Percentiles rank a stretch among this genome's conserved stretches.
Evolutionary conservation across 2,329 filamentous ascomycete genomes (phyloP).

Genomic region (Epichloe sp.): DNA sequence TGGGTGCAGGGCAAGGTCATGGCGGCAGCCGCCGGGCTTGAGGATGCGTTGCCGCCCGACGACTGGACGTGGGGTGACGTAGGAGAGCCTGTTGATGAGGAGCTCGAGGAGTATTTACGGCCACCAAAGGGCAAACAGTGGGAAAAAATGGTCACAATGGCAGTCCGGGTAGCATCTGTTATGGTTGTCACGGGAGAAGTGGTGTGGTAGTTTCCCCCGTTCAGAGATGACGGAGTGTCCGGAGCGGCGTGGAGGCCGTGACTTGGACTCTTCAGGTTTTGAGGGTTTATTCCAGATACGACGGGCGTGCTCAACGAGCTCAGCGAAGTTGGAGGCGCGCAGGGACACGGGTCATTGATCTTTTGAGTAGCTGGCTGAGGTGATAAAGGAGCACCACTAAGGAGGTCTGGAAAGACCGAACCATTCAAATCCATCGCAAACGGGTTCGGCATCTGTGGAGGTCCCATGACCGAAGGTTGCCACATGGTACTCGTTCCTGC

Average conservation of each 20-base stretch:
- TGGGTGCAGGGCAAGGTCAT: slow-evolving; percentile 62
- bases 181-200: slow-evolving; percentile 49
- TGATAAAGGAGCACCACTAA: slow-evolving; percentile 59
- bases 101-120: slow-evolving; percentile 48
- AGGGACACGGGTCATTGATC: slow-evolving; percentile 63
- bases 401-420: slow-evolving; percentile 64
- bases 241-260: slow-evolving; percentile 52
- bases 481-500: slow-evolving; percentile 48
- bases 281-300: slow-evolving; percentile 49
- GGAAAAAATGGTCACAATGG: slow-evolving; percentile 46
- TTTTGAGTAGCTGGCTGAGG: slow-evolving; percentile 62
- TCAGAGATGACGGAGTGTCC: slow-evolving; percentile 61
- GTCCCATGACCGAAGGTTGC: slow-evolving; percentile 56
- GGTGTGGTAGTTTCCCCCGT: slow-evolving; percentile 45
- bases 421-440: slow-evolving; percentile 65
- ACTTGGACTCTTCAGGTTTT: slow-evolving; percentile 53
- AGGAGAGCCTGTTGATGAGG: slow-evolving; percentile 41
- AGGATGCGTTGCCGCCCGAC: slow-evolving; percentile 33
- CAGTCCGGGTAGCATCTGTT: slow-evolving; percentile 49
- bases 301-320: slow-evolving; percentile 60
- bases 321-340: slow-evolving; percentile 63
- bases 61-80: slow-evolving; percentile 36
- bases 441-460: slow-evolving; percentile 53
- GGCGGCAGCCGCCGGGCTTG: slow-evolving; percentile 26
- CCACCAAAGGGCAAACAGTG: slow-evolving; percentile 42